These are phyloP conservation scores for Papilionanthe hybrid DNA, from an alignment of 116 monocot genomes.

Conservation along the genomic window DNA sequence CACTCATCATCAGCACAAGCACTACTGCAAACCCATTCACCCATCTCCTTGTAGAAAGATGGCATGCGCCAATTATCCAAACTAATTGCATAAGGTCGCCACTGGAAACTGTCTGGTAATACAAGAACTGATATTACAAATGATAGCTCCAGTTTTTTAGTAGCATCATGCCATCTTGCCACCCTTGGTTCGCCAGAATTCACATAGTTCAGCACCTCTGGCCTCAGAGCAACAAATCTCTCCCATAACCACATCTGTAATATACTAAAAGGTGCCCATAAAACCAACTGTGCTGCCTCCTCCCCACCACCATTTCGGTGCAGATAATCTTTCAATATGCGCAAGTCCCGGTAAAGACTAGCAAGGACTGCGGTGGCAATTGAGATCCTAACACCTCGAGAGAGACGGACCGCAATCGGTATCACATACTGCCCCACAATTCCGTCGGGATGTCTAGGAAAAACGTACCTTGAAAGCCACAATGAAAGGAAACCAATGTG, in stretches of 20 bases:
- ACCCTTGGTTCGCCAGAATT: slow-evolving; percentile 29
- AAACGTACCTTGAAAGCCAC: slow-evolving; percentile 65
- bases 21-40: slow-evolving; percentile 23
- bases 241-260: slow-evolving; percentile 74
- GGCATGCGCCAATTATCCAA: slow-evolving; percentile 31
- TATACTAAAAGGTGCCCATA: slow-evolving; percentile 54
- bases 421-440: slow-evolving; percentile 36
- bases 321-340: slow-evolving; percentile 34
- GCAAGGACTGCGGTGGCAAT: slow-evolving; percentile 63
- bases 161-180: slow-evolving; percentile 44
- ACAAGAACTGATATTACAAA: slow-evolving; percentile 28
- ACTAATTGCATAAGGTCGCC: slow-evolving; percentile 39
- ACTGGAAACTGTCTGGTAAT: slow-evolving; percentile 32
- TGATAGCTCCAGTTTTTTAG: slow-evolving; percentile 27
- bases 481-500: slow-evolving; percentile 64
- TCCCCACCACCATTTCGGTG: background rate
- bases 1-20: slow-evolving; percentile 23
- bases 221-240: slow-evolving; percentile 42
- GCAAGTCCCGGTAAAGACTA: slow-evolving; percentile 54
- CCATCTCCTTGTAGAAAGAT: slow-evolving; percentile 36
- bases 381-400: slow-evolving; percentile 44
- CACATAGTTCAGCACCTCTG: slow-evolving; percentile 13
- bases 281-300: slow-evolving; percentile 9
- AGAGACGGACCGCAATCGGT: slow-evolving; percentile 52
- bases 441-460: slow-evolving; percentile 31